A percentile compares a stretch with the other conserved stretches of the same genome.
These are phyloP conservation scores for Leccinum huronense DNA, from an alignment of 1,284 basidiomycete species.

Conservation along the genomic window DNA sequence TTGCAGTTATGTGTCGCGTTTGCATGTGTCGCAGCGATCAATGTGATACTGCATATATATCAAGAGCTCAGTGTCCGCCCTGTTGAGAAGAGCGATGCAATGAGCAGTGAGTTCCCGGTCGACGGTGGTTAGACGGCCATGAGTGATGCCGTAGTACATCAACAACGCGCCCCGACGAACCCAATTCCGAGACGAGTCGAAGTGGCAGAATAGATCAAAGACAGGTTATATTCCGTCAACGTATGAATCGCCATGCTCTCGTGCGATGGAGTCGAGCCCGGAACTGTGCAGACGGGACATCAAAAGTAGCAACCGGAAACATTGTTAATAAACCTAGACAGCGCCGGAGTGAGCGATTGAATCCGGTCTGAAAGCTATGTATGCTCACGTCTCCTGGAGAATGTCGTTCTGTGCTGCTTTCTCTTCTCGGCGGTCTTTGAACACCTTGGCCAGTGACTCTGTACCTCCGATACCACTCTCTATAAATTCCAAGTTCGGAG, in stretches of 20 bases:
- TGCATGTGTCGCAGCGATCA: conserved; percentile 75
- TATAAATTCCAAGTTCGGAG: conserved; percentile 88
- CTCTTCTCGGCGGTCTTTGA: conserved; percentile 97
- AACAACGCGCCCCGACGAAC: conserved; percentile 92
- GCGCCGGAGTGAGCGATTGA: conserved; percentile 21
- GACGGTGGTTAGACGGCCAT: conserved; percentile 89
- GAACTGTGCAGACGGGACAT: conserved; percentile 73
- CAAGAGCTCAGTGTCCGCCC: conserved; percentile 88
- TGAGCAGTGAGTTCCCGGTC: conserved; percentile 96
- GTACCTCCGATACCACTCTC: conserved; percentile 99
- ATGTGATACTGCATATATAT: conserved; percentile 97
- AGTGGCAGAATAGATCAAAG: conserved; percentile 91
- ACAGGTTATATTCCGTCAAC: conserved; percentile 92
- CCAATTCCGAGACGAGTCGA: conserved; percentile 99
- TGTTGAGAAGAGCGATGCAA: conserved; percentile 96
- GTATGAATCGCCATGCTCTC: conserved; percentile 92
- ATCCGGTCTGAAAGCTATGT: conserved; percentile 5
- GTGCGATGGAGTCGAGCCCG: conserved; percentile 88
- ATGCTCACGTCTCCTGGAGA: conserved; percentile 88
- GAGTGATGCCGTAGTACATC: conserved; percentile 98
- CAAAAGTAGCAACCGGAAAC: conserved; percentile 93
- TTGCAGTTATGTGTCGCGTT: conserved; percentile 94
- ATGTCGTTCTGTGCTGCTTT: conserved; percentile 98
- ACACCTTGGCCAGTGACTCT: conserved; percentile 89
- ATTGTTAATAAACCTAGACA: conserved; percentile 87